Conservation (phyloP, 192 early-diverging fungal genomes). For the Chytriomyces confervae region DNA sequence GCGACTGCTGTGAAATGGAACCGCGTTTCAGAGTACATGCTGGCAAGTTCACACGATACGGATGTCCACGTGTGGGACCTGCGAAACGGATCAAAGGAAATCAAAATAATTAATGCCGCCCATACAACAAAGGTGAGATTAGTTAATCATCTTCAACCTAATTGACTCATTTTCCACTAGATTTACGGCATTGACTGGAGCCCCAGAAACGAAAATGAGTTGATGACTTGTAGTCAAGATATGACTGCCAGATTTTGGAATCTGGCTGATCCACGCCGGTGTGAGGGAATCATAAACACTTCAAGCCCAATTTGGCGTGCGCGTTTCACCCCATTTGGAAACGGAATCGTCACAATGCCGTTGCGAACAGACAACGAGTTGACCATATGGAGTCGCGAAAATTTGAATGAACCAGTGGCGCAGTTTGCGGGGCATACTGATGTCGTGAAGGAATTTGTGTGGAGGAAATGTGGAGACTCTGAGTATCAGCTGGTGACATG, state of each 20-base stretch:
- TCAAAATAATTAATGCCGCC: background rate
- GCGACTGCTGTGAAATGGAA: conserved; percentile 90
- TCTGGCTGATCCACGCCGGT: conserved; percentile 63
- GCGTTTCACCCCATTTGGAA: conserved; percentile 83
- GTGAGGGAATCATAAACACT: conserved; percentile 70
- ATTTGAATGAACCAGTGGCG: conserved; percentile 63
- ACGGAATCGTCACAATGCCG: conserved; percentile 85
- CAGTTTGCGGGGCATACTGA: conserved; percentile 79
- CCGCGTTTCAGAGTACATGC: conserved; percentile 70
- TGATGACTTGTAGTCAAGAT: conserved; percentile 86
- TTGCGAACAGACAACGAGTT: conserved; percentile 71
- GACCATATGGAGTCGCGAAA: conserved; percentile 70
- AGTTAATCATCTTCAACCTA: conserved; percentile 54
- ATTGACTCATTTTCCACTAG: conserved; percentile 55
- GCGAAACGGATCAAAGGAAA: conserved; percentile 52
- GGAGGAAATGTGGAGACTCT: conserved; percentile 69
- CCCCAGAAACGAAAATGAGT: conserved; percentile 68
- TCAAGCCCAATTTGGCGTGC: conserved; percentile 82
- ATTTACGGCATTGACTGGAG: conserved; percentile 93
- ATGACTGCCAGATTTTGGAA: conserved; percentile 82
- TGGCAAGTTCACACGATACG: conserved; percentile 87
- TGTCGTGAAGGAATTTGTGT: conserved; percentile 85
- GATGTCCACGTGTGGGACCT: conserved; percentile 85
- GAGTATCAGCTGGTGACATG: conserved; percentile 83
- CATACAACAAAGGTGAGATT: conserved; percentile 4